Conservation (phyloP, 345 rosid species). For the Eucalyptus victrix region DNA sequence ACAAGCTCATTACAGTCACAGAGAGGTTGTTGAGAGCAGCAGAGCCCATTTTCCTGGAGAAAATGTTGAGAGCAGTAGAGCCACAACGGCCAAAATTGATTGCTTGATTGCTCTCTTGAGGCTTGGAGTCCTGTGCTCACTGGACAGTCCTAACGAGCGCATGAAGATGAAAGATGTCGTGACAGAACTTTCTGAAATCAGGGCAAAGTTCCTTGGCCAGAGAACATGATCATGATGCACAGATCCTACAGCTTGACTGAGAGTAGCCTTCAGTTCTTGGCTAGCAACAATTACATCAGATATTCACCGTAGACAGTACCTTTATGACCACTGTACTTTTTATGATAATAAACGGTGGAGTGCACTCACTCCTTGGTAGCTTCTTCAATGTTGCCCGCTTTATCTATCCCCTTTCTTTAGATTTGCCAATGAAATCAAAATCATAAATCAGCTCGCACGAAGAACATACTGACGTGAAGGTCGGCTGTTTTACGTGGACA, state of each 20-base stretch:
- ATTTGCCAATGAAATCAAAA: background rate
- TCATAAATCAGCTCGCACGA: background rate
- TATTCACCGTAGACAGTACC: background rate
- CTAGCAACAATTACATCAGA: background rate
- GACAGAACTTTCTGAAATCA: slow-evolving; percentile 3
- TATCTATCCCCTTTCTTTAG: background rate
- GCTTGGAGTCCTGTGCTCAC: slow-evolving; percentile 11
- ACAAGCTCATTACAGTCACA: background rate
- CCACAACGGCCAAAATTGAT: background rate
- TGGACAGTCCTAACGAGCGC: background rate
- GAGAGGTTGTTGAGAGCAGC: background rate
- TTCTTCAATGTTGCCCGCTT: background rate
- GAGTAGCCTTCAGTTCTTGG: background rate
- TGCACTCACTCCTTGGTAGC: background rate
- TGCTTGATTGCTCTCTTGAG: background rate
- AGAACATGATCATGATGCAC: background rate
- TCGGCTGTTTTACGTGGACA: too few relatives aligned
- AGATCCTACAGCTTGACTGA: background rate
- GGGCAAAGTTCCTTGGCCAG: background rate
- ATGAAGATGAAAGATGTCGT: background rate
- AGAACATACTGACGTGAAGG: background rate
- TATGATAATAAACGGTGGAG: background rate
- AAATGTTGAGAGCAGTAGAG: background rate
- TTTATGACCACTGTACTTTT: background rate
- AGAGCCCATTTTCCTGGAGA: background rate